Base-by-base conservation (phyloP, 805 yeast genomes). In the Candida krabiensis region DNA sequence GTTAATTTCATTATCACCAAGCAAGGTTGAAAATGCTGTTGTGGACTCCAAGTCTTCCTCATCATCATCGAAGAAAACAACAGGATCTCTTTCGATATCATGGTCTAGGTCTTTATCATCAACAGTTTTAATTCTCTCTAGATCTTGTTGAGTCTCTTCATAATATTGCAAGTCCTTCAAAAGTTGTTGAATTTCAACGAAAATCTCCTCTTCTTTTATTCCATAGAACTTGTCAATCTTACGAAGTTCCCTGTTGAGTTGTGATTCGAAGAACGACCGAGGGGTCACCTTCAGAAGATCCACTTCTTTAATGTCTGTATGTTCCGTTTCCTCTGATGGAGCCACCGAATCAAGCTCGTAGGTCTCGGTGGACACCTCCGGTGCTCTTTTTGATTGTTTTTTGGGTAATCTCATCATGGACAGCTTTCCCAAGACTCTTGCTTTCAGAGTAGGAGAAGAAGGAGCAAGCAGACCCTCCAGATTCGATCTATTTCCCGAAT, bases 191-290 rank as follows among this genome's bases (percentile, higher is more conserved):
- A 67, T 75, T 35, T 71, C 73, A 5, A 45, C 50, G 42, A 67
- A 71, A 15, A 78, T 62, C 40, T 69, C 72, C 1, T 62, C 52
- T 50, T 79, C 82, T 35, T 70, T 71, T 13, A 49, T 40, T 28
- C 61, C 59, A 55, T 73, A 80, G 44, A 80, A 80, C 6, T 56
- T 63, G 50, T 77, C 79, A 40, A 80, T 69, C 47, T 76, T 79
- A 17, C 48, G 44, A 39, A 78, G 64, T 50, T 80, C 83, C n/a
- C 53, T 58, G 19, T 66, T 50, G 34, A 81, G 61, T 39, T 66
- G 69, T 24, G 65, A 58, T 26, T 78, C 45, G 43, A 81, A 80
- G 3, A 71, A 64, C 26, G 65, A 67, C 30, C 57, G 59, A 5
- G 73, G 63, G 24, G 64, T 63, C 34, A 57, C 60, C n/a, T 49